Percentiles rank a stretch among this genome's conserved stretches.
Evolutionary conservation across 257 asterid species (phyloP).

Genomic region (Voacanga thouarsii): DNA sequence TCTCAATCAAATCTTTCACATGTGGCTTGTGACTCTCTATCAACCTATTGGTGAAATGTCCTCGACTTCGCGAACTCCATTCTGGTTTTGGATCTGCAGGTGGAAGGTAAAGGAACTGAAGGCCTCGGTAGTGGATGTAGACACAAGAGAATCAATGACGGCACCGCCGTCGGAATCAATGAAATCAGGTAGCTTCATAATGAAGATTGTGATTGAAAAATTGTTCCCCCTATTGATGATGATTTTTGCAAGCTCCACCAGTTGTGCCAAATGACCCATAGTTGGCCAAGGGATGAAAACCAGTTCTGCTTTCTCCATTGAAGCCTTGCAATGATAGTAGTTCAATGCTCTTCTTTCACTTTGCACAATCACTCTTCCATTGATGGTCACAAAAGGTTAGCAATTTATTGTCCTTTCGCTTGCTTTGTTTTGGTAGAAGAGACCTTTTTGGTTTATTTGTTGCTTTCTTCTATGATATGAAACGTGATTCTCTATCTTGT

Average conservation of each 20-base stretch:
- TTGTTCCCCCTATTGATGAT: conserved; percentile 26
- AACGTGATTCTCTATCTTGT: too few relatives aligned
- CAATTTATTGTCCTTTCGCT: too few relatives aligned
- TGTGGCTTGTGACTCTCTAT: conserved; percentile 42
- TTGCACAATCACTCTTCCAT: too few relatives aligned
- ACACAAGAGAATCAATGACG: conserved; percentile 38
- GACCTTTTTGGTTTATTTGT: too few relatives aligned
- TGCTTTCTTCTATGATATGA: too few relatives aligned
- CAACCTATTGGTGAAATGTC: conserved; percentile 49
- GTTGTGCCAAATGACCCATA: conserved; percentile 61
- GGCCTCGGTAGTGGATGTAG: conserved; percentile 24
- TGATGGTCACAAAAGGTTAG: too few relatives aligned
- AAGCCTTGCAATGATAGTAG: too few relatives aligned
- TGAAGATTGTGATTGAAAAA: conserved; percentile 45
- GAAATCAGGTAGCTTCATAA: conserved; percentile 46
- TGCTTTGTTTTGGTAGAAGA: too few relatives aligned
- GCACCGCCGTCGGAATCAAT: conserved; percentile 55
- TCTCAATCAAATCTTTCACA: conserved; percentile 35
- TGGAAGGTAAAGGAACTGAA: conserved; percentile 53
- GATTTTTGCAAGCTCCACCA: conserved; percentile 56
- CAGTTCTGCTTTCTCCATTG: conserved; percentile 25
- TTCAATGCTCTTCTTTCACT: too few relatives aligned
- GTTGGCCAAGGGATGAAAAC: conserved; percentile 70
- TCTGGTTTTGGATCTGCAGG: conserved; percentile 42
- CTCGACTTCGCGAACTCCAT: conserved; percentile 61